Percentiles rank a stretch among this genome's conserved stretches.
Conservation (phyloP, 2,329 filamentous ascomycete genomes). For the Salinomyces thailandicus region DNA sequence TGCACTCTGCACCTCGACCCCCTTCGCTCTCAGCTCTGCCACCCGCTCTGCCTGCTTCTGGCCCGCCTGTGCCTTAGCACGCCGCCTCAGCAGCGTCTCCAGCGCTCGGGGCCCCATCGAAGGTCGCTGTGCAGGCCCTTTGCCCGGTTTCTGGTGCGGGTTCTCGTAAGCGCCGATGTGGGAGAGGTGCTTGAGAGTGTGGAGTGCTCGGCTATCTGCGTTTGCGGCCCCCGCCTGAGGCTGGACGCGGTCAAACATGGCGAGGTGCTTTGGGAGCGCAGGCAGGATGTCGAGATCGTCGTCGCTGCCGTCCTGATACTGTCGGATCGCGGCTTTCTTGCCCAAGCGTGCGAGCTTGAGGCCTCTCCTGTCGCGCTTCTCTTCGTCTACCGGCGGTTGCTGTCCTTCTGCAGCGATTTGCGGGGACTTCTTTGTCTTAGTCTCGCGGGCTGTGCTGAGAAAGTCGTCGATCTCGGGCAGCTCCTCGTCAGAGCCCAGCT, state of each 20-base stretch:
- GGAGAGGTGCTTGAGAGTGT: slow-evolving; percentile 25
- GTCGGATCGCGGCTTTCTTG: slow-evolving; percentile 14
- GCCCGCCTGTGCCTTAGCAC: slow-evolving; percentile 70
- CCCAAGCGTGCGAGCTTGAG: slow-evolving; percentile 27
- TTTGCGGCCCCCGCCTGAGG: slow-evolving; percentile 3
- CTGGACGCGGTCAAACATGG: slow-evolving; percentile 29
- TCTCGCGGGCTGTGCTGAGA: slow-evolving; percentile 18
- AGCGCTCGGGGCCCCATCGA: slow-evolving; percentile 61
- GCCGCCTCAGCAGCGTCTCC: slow-evolving; percentile 55
- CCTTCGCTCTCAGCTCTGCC: slow-evolving; percentile 65
- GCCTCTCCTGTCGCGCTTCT: slow-evolving; percentile 10
- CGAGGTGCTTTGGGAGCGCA: slow-evolving; percentile 21
- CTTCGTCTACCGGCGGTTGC: background rate
- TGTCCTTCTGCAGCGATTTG: background rate
- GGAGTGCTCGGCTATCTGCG: slow-evolving; percentile 23
- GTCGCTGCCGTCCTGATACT: slow-evolving; percentile 14
- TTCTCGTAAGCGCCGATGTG: slow-evolving; percentile 24
- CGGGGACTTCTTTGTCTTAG: background rate
- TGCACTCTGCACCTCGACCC: slow-evolving; percentile 68
- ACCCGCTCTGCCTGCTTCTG: slow-evolving; percentile 67
- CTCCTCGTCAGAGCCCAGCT: slow-evolving; percentile 18
- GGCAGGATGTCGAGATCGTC: slow-evolving; percentile 56
- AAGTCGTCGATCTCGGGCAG: slow-evolving; percentile 20
- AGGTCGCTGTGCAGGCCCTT: slow-evolving; percentile 40
- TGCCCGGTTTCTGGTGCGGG: slow-evolving; percentile 38